Evolutionary conservation across 371 early-diverging fungal genomes (phyloP).

Genomic region (Batkoa obscura): DNA sequence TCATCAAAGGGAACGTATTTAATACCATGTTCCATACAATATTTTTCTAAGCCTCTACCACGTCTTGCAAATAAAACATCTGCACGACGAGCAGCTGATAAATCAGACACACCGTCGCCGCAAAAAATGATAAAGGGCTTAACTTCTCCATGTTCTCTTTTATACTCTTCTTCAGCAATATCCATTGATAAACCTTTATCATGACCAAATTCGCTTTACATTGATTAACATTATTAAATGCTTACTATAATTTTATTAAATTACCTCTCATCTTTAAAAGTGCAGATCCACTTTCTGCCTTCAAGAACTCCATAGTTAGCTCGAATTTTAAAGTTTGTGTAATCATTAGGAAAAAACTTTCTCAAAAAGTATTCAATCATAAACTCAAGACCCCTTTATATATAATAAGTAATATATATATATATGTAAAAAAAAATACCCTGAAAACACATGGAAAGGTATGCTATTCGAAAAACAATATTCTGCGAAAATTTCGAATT

Average conservation of each 20-base stretch:
- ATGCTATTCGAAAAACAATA: slow-evolving; percentile 12
- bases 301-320: slow-evolving; percentile 20
- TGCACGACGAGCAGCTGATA: slow-evolving; percentile 34
- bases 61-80: slow-evolving; percentile 35
- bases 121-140: slow-evolving; percentile 27
- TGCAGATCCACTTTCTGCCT: slow-evolving; percentile 18
- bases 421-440: slow-evolving; percentile 1
- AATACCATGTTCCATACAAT: slow-evolving; percentile 20
- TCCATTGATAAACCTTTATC: slow-evolving; percentile 5
- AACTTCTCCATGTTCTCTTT: not conserved
- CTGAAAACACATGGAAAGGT: slow-evolving; percentile 23
- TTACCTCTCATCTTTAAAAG: slow-evolving; percentile 20
- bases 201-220: slow-evolving; percentile 6
- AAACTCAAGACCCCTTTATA: slow-evolving; percentile 17
- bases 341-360: slow-evolving; percentile 10
- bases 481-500: slow-evolving; percentile 15
- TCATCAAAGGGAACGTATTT: slow-evolving; percentile 13
- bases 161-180: not conserved
- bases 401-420: not conserved
- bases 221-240: not conserved
- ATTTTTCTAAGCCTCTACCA: slow-evolving; percentile 31
- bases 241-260: not conserved
- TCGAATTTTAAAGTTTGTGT: slow-evolving; percentile 12
- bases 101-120: slow-evolving; percentile 40
- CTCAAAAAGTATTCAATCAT: slow-evolving; percentile 18